A percentile compares a stretch with the other conserved stretches of the same genome.
Conservation (phyloP, 208 protist genomes). For the Zelonia costaricensis region DNA sequence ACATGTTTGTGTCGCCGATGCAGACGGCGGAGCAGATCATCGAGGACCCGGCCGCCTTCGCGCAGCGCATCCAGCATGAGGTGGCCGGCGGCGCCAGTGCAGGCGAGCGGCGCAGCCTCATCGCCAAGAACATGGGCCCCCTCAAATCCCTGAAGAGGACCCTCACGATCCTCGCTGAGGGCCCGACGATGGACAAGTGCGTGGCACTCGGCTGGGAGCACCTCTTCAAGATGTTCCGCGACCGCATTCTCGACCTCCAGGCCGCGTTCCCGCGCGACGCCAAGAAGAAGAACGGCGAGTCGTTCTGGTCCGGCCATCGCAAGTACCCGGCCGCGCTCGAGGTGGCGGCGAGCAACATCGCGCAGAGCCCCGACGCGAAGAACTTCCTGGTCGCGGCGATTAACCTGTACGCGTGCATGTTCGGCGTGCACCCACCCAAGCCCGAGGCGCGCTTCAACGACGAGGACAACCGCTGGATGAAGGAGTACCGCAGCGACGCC, state of each 20-base stretch:
- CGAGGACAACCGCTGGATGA: slow-evolving; percentile 82
- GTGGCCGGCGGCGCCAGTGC: slow-evolving; percentile 55
- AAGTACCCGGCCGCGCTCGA: slow-evolving; percentile 80
- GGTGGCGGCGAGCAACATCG: slow-evolving; percentile 24
- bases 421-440: slow-evolving; percentile 83
- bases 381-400: slow-evolving; percentile 76
- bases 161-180: slow-evolving; percentile 48
- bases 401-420: slow-evolving; percentile 88
- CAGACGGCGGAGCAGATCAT: slow-evolving; percentile 82
- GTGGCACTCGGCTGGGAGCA: slow-evolving; percentile 92
- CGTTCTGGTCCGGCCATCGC: slow-evolving; percentile 93
- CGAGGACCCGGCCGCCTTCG: slow-evolving; percentile 73
- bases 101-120: slow-evolving; percentile 72
- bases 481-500: slow-evolving; percentile 63
- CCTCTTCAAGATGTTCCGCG: slow-evolving; percentile 96
- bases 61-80: slow-evolving; percentile 62
- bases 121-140: slow-evolving; percentile 74
- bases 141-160: slow-evolving; percentile 58
- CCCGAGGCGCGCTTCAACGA: slow-evolving; percentile 85
- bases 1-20: slow-evolving; percentile 89
- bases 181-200: slow-evolving; percentile 93
- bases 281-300: slow-evolving; percentile 91
- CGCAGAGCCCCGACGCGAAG: slow-evolving; percentile 38
- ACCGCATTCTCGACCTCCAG: slow-evolving; percentile 98
- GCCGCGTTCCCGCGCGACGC: slow-evolving; percentile 97